Base-by-base conservation (phyloP, 805 yeast species). In the Nakazawaea wickerhamii region DNA sequence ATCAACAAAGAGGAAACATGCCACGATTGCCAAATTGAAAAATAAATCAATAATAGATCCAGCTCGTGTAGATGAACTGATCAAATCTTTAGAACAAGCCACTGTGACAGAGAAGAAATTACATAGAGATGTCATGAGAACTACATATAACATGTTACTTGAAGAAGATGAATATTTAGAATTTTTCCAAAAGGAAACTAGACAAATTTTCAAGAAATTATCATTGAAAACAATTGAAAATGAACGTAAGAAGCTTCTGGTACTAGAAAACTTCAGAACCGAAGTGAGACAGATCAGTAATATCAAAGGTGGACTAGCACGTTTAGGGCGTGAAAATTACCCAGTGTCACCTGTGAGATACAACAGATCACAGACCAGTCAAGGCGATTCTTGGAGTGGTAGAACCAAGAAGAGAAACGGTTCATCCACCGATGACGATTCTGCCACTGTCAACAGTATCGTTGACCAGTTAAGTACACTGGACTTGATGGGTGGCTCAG, bases 51-150 rank as follows among this genome's bases (percentile, higher is more conserved):
- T 84, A 39, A 80, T 88, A 40, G 91, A 84, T 53, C 96, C 98
- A 0, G 60, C 85, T 21, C 87, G 83, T 57, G 95, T 88, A 4
- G 96, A 93, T 52, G 97, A 90, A 51, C 95, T 96, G 0, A 76
- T 91, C 22, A 70, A 82, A 42, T 70, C 85, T 7, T 68, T 90
- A 43, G 95, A 90, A 58, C 77, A 75, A 25, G 93, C 96, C 1
- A 77, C 85, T 10, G 77, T 75, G 44, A 69, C 75, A 14, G 96
- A 91, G 59, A 84, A 84, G 48, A 81, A 79, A 27, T 70, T 90
- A 43, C 78, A 82, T n/a, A 65, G 75, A 45, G 93, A 85, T 51
- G 82, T 90, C 30, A 79, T 84, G 47, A 71, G 95, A 49, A 82
- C 91, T 14, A 84, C 95, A 2, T 82, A 82, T 27, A 95, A 89